Evolutionary conservation across 1,284 basidiomycete species (phyloP).

Genomic region (Clitocybe nebularis): DNA sequence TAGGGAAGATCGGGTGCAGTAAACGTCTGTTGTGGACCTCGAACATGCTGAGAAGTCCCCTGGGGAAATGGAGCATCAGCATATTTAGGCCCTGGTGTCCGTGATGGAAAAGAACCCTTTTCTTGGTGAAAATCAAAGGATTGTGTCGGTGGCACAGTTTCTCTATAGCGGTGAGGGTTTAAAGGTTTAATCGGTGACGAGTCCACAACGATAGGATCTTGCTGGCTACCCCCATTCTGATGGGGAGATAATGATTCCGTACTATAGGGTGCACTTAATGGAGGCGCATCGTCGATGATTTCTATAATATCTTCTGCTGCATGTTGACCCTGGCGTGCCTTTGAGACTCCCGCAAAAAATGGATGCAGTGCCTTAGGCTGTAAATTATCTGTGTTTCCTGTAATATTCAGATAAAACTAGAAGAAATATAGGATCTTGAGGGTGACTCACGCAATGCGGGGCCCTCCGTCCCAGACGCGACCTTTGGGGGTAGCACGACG

Average conservation of each 20-base stretch:
- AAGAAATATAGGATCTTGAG: no score
- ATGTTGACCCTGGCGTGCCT: background rate
- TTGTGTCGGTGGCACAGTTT: no score
- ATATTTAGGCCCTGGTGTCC: no score
- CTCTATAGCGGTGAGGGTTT: no score
- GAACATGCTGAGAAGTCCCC: conserved; percentile 56
- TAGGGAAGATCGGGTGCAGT: conserved; percentile 16
- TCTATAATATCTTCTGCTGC: conserved; percentile 3
- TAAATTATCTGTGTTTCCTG: no score
- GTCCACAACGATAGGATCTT: conserved; percentile 43
- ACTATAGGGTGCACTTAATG: background rate
- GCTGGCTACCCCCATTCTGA: conserved; percentile 25
- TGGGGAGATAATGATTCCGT: background rate
- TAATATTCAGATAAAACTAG: no score
- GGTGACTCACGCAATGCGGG: conserved; percentile 7
- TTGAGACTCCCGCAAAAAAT: conserved; percentile 14
- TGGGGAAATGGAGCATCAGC: conserved; percentile 45
- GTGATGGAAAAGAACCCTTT: no score
- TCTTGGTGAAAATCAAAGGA: no score
- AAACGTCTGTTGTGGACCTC: conserved; percentile 43
- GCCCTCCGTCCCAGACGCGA: background rate
- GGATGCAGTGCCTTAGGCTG: conserved; percentile 14
- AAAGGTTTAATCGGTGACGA: conserved; percentile 35
- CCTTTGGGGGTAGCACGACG: no score
- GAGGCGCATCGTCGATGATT: conserved; percentile 6